A percentile compares a stretch with the other conserved stretches of the same genome.
These are phyloP conservation scores for Coleophoma eucalyptorum DNA, from an alignment of 2,329 filamentous ascomycete genomes.

Conservation along the genomic window DNA sequence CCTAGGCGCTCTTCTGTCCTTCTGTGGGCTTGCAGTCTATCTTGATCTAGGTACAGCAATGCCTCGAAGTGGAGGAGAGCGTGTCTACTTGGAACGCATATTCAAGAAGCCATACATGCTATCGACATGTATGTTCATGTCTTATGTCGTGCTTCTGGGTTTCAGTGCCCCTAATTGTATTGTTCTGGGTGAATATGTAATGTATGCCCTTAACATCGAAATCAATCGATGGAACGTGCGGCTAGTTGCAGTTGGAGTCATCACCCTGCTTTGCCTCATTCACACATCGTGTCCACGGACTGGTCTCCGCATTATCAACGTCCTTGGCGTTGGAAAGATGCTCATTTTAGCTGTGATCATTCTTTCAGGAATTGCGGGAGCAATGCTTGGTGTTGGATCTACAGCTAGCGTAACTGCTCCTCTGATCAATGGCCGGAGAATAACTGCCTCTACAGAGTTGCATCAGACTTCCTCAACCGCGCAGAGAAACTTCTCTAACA, in stretches of 20 bases:
- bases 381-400: slow-evolving; percentile 27
- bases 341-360: slow-evolving; percentile 43
- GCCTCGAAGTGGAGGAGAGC: slow-evolving; percentile 44
- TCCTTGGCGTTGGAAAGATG: slow-evolving; percentile 45
- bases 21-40: slow-evolving; percentile 41
- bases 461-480: slow-evolving; percentile 21
- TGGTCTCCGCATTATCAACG: slow-evolving; percentile 43
- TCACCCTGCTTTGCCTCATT: slow-evolving; percentile 41
- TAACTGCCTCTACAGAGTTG: slow-evolving; percentile 16
- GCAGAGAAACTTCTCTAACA: slow-evolving; percentile 34
- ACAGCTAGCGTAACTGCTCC: slow-evolving; percentile 5
- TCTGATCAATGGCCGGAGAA: slow-evolving; percentile 12
- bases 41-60: slow-evolving; percentile 42
- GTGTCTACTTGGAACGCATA: slow-evolving; percentile 50
- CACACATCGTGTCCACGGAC: slow-evolving; percentile 41
- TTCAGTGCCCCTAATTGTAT: slow-evolving; percentile 49
- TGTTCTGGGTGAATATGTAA: slow-evolving; percentile 46
- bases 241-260: slow-evolving; percentile 40
- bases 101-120: slow-evolving; percentile 46
- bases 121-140: slow-evolving; percentile 48
- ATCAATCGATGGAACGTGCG: slow-evolving; percentile 45
- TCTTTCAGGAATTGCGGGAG: slow-evolving; percentile 36
- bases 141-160: slow-evolving; percentile 44
- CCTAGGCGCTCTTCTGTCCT: slow-evolving; percentile 41
- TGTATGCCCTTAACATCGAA: slow-evolving; percentile 38